phyloP scores from a whole-genome alignment of 257 asterid genomes.

The Fraxinus quadrangulata region DNA sequence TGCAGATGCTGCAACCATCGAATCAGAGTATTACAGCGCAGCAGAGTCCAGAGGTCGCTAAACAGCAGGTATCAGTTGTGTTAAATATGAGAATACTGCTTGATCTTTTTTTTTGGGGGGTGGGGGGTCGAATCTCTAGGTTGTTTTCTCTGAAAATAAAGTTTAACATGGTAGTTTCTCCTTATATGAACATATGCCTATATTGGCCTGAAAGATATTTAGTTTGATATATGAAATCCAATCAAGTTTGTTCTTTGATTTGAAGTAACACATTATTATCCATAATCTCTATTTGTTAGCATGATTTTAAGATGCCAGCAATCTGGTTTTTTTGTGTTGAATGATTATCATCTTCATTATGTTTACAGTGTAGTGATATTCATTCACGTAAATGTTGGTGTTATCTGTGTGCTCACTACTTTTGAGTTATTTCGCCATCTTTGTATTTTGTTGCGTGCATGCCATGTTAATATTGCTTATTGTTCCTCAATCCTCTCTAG shows the following conservation, averaged over 20 bases:
- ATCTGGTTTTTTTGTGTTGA: slow-evolving; percentile 12
- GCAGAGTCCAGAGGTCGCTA: slow-evolving; percentile 57
- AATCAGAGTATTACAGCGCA: slow-evolving; percentile 52
- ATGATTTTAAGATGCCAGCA: slow-evolving; percentile 4
- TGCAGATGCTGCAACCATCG: slow-evolving; percentile 81
- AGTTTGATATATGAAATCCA: slow-evolving; percentile 7
- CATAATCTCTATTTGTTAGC: neutral
- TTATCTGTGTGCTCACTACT: neutral
- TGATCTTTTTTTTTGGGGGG: no score
- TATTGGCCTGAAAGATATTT: neutral
- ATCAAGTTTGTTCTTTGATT: neutral
- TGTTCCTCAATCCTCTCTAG: slow-evolving; percentile 39
- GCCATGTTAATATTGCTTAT: slow-evolving; percentile 6
- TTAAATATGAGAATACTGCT: neutral
- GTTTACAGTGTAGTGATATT: neutral
- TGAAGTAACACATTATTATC: neutral
- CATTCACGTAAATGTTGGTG: neutral
- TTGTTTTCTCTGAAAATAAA: neutral
- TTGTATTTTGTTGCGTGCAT: slow-evolving; percentile 1
- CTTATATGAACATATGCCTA: neutral
- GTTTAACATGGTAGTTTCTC: neutral
- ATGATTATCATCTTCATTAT: neutral
- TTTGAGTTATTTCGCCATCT: neutral
- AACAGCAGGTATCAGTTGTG: slow-evolving; percentile 62
- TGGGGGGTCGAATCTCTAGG: neutral